Evolutionary conservation across 2,329 filamentous ascomycete genomes (phyloP), one percentile per base, ranked within the genome.

Genomic region (Epichloe sp.): DNA sequence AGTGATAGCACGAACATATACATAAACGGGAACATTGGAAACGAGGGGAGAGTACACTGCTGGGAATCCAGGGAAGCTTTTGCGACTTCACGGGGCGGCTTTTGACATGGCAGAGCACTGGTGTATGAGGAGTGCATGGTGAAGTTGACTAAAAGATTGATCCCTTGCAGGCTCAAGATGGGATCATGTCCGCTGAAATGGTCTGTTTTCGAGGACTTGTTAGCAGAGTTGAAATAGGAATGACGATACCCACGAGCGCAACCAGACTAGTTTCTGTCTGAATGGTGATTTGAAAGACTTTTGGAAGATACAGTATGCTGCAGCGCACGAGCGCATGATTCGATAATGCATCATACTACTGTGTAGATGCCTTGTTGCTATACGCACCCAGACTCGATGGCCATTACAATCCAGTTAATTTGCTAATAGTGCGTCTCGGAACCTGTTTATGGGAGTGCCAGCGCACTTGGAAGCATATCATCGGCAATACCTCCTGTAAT

Each of bases 181-280:
- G 15, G 15, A 42, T 42, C 40, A 21, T 7, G 34, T 37, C 21
- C 26, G 35, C 36, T 42, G 23, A 14, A 21, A 2, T 42, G 19
- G 26, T 21, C 19, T 12, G 47, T 21, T 21, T 3, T 21, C 4
- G 36, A 11, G 12, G 38, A 17, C 5, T 15, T 37, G 4, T 7
- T 7, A 37, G 34, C 36, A 36, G 26, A 35, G 46, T n/a, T 15
- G 35, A 21, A 48, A 49, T 41, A 35, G 40, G 17, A 42, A 17
- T 49, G 36, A 52, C 41, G 46, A 52, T 52, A 52, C 50, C 50
- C 46, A 52, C 41, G 46, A 48, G 21, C 36, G 15, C n/a, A 49
- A 35, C n/a, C 15, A 36, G 11, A 26, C 4, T 52, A 35, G 23
- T 23, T 10, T 38, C 17, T 35, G 34, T 37, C n/a, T 23, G 4